A percentile compares a stretch with the other conserved stretches of the same genome.
phyloP scores from a whole-genome alignment of 805 yeast species.

The Clavispora asparagi region DNA sequence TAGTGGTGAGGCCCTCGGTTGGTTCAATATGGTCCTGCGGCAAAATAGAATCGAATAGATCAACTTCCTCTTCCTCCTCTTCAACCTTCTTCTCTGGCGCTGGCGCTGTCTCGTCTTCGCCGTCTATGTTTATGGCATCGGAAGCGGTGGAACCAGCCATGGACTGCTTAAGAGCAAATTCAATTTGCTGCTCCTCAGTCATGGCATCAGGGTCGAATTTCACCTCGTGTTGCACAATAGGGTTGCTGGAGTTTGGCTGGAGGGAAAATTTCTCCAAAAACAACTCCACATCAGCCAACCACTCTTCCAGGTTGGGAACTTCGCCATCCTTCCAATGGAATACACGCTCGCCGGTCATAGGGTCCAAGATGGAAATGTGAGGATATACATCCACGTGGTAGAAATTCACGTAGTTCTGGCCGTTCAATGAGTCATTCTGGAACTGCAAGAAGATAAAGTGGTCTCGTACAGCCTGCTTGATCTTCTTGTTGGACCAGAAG shows the following conservation, averaged over 20 bases:
- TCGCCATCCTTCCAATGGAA: constrained; percentile 63
- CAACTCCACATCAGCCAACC: constrained; percentile 63
- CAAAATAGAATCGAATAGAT: constrained; percentile 44
- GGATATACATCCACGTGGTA: constrained; percentile 73
- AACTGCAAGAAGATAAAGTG: constrained; percentile 84
- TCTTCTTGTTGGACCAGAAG: constrained; percentile 71
- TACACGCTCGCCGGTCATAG: constrained; percentile 90
- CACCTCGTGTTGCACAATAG: constrained; percentile 55
- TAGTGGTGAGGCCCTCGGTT: constrained; percentile 50
- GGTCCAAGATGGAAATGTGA: constrained; percentile 88
- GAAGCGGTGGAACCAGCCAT: constrained; percentile 31
- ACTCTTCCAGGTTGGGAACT: constrained; percentile 54
- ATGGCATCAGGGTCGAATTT: constrained; percentile 59
- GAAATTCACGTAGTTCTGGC: constrained; percentile 63
- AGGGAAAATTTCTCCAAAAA: constrained; percentile 65
- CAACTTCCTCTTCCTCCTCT: constrained; percentile 18
- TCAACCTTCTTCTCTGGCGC: neutral
- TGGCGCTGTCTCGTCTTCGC: constrained; percentile 13
- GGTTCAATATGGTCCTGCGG: constrained; percentile 64
- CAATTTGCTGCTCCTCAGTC: constrained; percentile 81
- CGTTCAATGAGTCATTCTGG: constrained; percentile 71
- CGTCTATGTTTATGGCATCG: constrained; percentile 22
- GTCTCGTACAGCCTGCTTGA: constrained; percentile 59
- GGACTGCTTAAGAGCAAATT: constrained; percentile 67
- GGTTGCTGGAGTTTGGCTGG: constrained; percentile 59